Base-by-base conservation (phyloP, 305 asterid species). In the Ajuga reptans region DNA sequence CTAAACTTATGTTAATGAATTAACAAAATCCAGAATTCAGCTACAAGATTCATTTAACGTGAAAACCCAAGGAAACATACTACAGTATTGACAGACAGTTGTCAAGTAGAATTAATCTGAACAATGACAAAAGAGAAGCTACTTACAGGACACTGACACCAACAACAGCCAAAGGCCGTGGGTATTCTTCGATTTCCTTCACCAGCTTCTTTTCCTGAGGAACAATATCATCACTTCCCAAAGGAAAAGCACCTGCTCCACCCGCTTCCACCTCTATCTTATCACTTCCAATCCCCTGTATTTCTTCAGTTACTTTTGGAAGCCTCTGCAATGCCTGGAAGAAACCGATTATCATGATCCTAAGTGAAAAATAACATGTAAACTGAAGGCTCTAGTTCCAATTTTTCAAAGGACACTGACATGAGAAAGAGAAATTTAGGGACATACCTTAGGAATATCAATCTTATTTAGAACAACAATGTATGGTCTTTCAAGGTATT, bases 101-200 rank as follows among this genome's bases (percentile, higher is more conserved):
- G 27, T 21, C 27, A 24, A 9, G 4, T 1, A 69, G 24, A 50
- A 53, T 15, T n/a, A 21, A 41, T 12, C 17, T 0, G 47, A 49
- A 18, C 17, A 52, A 46, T 8, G 42, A 63, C 1, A 36, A 15
- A 64, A 29, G 17, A 39, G 57, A 69, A 54, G 55, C 46, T 21
- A 84, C 98, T 90, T 85, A 90, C 98, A 90, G 80, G 75, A 90
- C 97, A 77, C 97, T 92, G 71, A 87, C 97, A 29, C 91, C 96
- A 70, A 90, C 86, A 49, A 92, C 90, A 43, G 96, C 90, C 74
- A 84, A 79, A 58, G 96, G 98, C 17, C 76, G 78, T 31, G 89
- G 97, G 66, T 83, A 92, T 71, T 89, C 97, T 80, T 90, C 97
- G 31, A 90, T 84, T 64, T 77, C 87, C 83, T 85, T 92, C 76